These are phyloP conservation scores for Hamigera avellanea DNA, from an alignment of 495 filamentous ascomycete genomes.

Conservation along the genomic window DNA sequence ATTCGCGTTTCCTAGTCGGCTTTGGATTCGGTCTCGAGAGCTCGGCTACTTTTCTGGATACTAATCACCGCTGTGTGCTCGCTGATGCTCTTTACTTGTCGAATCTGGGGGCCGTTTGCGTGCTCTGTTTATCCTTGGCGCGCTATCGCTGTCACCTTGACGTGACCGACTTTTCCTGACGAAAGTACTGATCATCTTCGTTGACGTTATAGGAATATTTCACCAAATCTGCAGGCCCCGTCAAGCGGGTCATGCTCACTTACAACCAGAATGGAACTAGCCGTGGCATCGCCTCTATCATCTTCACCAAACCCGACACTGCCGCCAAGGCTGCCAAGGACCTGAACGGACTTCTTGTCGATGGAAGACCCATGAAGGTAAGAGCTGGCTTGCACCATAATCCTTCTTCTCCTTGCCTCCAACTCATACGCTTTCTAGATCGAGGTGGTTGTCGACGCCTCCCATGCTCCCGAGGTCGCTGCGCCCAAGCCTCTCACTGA, in stretches of 20 bases:
- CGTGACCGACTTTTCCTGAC: constrained; percentile 12
- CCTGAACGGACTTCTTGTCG: constrained; percentile 81
- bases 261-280: constrained; percentile 88
- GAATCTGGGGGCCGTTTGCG: constrained; percentile 13
- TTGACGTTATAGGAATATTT: constrained; percentile 82
- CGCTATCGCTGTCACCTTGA: constrained; percentile 11
- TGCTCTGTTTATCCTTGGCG: constrained; percentile 16
- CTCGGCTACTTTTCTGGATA: constrained; percentile 6
- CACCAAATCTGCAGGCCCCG: constrained; percentile 69
- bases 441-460: constrained; percentile 76
- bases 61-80: constrained; percentile 57
- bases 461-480: constrained; percentile 51
- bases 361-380: constrained; percentile 86
- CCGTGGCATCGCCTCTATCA: constrained; percentile 75
- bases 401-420: no score
- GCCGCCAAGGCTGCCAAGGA: constrained; percentile 69
- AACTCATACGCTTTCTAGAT: constrained; percentile 40
- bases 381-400: no score
- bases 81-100: constrained; percentile 46
- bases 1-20: no score
- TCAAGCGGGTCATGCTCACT: constrained; percentile 77
- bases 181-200: constrained; percentile 30
- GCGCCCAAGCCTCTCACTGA: constrained; percentile 70
- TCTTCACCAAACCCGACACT: constrained; percentile 64
- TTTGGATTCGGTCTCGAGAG: no score